Base-by-base conservation (phyloP, 371 early-diverging fungal genomes). In the Paraphysoderma sedebokerense region DNA sequence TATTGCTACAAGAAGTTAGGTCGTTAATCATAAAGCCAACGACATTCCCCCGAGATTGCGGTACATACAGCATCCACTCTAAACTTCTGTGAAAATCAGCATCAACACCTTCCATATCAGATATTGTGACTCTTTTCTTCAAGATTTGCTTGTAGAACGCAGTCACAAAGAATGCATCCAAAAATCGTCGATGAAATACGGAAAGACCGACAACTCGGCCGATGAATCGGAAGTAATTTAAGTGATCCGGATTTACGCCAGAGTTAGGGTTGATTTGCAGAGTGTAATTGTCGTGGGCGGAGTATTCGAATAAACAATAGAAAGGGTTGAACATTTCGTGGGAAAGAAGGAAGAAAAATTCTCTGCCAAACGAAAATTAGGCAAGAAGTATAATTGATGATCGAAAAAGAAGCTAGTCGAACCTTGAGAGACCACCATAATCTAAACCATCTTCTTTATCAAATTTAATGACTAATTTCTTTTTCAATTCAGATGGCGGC, bases 301-400 rank as follows among this genome's bases (percentile, higher is more conserved):
- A 89, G 58, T 92, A 91, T 60, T 92, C 88, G 60, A 98, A 98
- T 48, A 98, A 72, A 51, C 89, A 85, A 67, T 89, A 93, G 66
- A 86, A 78, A 11, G 99, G 98, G 59, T 98, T 93, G 66, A 97
- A 92, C 90, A 97, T 95, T 59, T 96, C 92, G 63, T 92, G 90
- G 20, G 92, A 87, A 26, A 98, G 70, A 51, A 95, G 65, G 62
- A 85, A 90, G 74, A 91, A 93, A 69, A 87, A 98, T 62, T 98
- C 98, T 67, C 88, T 74, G 28, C 34, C 49, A 38, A 41, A 52
- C 13, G 35, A 17, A 34, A 56, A 41, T 44, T n/a, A n/a, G n/a
- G n/a, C n/a, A n/a, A n/a, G n/a, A n/a, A n/a, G n/a, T n/a, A 42
- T 53, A n/a, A 24, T 12, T 3, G 39, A 34, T 22, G 20, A 15